These are phyloP conservation scores for Coemansia sp. DNA, from an alignment of 192 early-diverging fungal species.

Conservation along the genomic window DNA sequence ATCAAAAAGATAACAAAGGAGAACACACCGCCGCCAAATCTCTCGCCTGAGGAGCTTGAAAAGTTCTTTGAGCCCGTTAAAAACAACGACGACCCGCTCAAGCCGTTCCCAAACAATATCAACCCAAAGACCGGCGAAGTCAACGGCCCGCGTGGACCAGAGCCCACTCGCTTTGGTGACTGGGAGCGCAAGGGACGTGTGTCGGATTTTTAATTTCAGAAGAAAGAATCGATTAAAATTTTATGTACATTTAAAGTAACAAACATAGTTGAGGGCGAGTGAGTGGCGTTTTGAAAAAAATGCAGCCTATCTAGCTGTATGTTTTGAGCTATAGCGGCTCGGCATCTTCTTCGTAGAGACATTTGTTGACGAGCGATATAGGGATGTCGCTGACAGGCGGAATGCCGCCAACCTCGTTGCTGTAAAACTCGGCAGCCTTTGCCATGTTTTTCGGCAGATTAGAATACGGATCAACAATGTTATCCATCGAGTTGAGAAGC, in stretches of 20 bases:
- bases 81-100: slow-evolving; percentile 46
- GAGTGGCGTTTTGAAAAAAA: too few relatives aligned
- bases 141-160: slow-evolving; percentile 70
- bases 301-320: too few relatives aligned
- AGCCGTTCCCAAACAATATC: slow-evolving; percentile 58
- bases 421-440: slow-evolving; percentile 18
- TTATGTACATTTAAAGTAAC: background rate
- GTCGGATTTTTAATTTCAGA: slow-evolving; percentile 57
- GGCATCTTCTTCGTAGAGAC: slow-evolving; percentile 57
- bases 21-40: slow-evolving; percentile 33
- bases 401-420: slow-evolving; percentile 41
- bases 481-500: slow-evolving; percentile 65
- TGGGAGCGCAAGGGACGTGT: slow-evolving; percentile 79
- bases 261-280: background rate
- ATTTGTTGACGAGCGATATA: slow-evolving; percentile 68
- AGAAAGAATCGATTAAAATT: background rate
- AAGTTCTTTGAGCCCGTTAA: slow-evolving; percentile 40
- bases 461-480: slow-evolving; percentile 63
- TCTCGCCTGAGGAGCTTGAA: slow-evolving; percentile 41
- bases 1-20: slow-evolving; percentile 46
- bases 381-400: slow-evolving; percentile 43
- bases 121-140: slow-evolving; percentile 71
- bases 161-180: slow-evolving; percentile 78
- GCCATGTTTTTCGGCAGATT: slow-evolving; percentile 16
- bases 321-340: too few relatives aligned